Conservation (phyloP, 192 early-diverging fungal species). For the Polychytrium aggregatum region DNA sequence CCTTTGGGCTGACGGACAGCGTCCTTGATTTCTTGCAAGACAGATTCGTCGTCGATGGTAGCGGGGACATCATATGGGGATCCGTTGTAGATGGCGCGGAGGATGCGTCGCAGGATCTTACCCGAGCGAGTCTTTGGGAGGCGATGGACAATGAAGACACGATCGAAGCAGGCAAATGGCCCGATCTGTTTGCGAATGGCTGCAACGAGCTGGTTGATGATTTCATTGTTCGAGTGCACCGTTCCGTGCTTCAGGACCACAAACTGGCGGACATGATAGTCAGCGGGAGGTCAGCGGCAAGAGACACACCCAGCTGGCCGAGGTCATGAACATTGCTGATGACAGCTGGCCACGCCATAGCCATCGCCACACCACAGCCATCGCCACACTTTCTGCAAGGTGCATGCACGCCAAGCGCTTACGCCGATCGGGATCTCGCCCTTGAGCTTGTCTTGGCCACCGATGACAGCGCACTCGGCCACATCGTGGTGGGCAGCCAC, state of each 20-base stretch:
- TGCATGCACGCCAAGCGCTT: background rate
- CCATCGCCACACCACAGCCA: too few relatives aligned
- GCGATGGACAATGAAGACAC: constrained; percentile 51
- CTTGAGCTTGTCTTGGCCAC: constrained; percentile 20
- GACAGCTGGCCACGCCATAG: too few relatives aligned
- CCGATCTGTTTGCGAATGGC: constrained; percentile 59
- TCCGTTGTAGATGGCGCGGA: constrained; percentile 51
- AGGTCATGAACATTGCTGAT: too few relatives aligned
- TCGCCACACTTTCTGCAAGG: too few relatives aligned
- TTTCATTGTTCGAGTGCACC: background rate
- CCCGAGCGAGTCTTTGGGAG: constrained; percentile 80
- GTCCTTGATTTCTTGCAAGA: constrained; percentile 10
- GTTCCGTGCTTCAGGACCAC: constrained; percentile 18
- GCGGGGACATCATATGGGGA: constrained; percentile 49
- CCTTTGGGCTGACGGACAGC: too few relatives aligned
- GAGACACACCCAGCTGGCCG: too few relatives aligned
- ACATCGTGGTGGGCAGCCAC: constrained; percentile 47
- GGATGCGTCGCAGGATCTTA: constrained; percentile 68
- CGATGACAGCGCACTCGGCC: constrained; percentile 32
- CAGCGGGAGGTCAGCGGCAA: too few relatives aligned
- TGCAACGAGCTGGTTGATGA: constrained; percentile 39
- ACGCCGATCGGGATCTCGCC: constrained; percentile 25
- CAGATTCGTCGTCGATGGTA: constrained; percentile 69
- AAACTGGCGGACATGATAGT: constrained; percentile 12
- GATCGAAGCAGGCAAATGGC: constrained; percentile 70